These are phyloP conservation scores for Alternaria triticimaculans DNA, from an alignment of 2,329 filamentous ascomycete genomes.

Conservation along the genomic window DNA sequence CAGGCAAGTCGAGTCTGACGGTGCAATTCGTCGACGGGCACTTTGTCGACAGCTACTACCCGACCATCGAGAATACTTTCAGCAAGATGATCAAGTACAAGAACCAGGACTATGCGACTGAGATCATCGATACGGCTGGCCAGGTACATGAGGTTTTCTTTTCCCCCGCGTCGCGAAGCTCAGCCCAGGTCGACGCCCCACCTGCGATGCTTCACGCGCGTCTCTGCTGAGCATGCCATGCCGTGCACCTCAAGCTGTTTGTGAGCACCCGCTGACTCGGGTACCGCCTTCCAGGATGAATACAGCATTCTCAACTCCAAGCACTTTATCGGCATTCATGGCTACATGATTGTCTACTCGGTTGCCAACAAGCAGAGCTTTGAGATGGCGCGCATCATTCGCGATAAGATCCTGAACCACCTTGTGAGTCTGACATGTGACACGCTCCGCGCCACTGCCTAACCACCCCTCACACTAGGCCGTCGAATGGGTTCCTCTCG, in stretches of 20 bases:
- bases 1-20: conserved; percentile 96
- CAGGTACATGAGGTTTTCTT: conserved; percentile 66
- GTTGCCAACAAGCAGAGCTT: conserved; percentile 92
- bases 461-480: conserved; percentile 62
- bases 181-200: conserved; percentile 21
- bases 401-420: conserved; percentile 97
- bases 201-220: conserved; percentile 8
- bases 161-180: conserved; percentile 21
- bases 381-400: conserved; percentile 95
- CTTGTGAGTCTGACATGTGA: conserved; percentile 65
- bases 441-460: conserved; percentile 12
- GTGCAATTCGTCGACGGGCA: conserved; percentile 97
- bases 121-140: conserved; percentile 97
- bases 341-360: conserved; percentile 99
- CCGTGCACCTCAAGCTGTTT: conserved; percentile 10
- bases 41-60: conserved; percentile 99
- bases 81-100: conserved; percentile 94
- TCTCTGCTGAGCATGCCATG: not conserved
- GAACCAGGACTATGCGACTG: conserved; percentile 90
- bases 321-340: conserved; percentile 98
- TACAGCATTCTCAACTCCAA: conserved; percentile 98
- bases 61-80: conserved; percentile 98
- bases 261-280: conserved; percentile 30
- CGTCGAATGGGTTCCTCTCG: conserved; percentile 88
- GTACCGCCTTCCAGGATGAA: conserved; percentile 71